phyloP scores from a whole-genome alignment of 345 rosid species.

The Gynandropsis gynandra region DNA sequence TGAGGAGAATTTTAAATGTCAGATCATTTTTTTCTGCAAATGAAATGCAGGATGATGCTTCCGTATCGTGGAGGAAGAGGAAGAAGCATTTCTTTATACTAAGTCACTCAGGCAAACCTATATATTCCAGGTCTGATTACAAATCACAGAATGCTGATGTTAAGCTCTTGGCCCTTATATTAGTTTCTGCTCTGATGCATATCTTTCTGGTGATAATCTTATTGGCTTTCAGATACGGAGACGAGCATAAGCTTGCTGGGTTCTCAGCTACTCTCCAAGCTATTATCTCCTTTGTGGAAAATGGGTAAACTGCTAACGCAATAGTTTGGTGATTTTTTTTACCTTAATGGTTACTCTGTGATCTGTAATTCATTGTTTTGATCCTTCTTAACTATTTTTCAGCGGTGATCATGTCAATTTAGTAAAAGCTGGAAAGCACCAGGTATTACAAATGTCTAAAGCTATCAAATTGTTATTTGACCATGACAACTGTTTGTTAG shows the following conservation, averaged over 20 bases:
- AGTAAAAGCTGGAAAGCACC: slow-evolving; percentile 87
- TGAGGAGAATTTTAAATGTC: slow-evolving; percentile 15
- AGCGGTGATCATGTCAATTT: slow-evolving; percentile 78
- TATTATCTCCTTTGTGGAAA: slow-evolving; percentile 95
- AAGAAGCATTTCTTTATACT: slow-evolving; percentile 95
- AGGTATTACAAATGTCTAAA: slow-evolving; percentile 37
- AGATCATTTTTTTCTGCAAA: slow-evolving; percentile 19
- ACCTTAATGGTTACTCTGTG: neutral
- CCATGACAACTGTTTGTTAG: neutral
- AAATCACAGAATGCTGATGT: slow-evolving; percentile 4
- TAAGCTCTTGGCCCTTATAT: neutral
- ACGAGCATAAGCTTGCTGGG: slow-evolving; percentile 96
- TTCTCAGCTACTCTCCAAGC: slow-evolving; percentile 99
- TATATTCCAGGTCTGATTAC: slow-evolving; percentile 75
- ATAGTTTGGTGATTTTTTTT: slow-evolving; percentile 14
- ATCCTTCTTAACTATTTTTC: slow-evolving; percentile 27
- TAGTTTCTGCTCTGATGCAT: slow-evolving; percentile 3
- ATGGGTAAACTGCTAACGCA: slow-evolving; percentile 45
- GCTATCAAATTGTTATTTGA: neutral
- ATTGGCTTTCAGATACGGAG: slow-evolving; percentile 68
- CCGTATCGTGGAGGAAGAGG: slow-evolving; percentile 95
- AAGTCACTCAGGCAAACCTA: slow-evolving; percentile 98
- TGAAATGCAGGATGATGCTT: slow-evolving; percentile 96
- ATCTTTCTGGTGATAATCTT: neutral
- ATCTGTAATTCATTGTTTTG: neutral